Percentiles rank a stretch among this genome's conserved stretches.
phyloP scores from a whole-genome alignment of 768 basidiomycete species.

The Stropharia rugosoannulata region DNA sequence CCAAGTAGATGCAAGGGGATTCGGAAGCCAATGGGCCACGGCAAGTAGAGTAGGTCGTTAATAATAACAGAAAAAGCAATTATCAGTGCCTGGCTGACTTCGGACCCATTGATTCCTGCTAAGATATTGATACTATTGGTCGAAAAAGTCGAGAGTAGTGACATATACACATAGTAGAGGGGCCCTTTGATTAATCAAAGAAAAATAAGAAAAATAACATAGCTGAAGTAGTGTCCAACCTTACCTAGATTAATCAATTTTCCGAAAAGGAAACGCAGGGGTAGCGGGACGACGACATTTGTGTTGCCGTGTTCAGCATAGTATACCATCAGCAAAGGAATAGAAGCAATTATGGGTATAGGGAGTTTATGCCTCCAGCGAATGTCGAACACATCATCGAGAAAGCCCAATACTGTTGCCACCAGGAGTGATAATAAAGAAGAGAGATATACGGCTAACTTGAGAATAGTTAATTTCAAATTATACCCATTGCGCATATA shows the following conservation, averaged over 20 bases:
- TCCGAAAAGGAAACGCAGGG: constrained; percentile 70
- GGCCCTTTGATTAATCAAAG: constrained; percentile 54
- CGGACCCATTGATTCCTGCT: constrained; percentile 96
- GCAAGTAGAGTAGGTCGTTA: constrained; percentile 94
- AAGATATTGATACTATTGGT: constrained; percentile 99
- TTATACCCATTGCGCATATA: constrained; percentile 16
- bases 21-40: constrained; percentile 76
- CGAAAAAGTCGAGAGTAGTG: constrained; percentile 90
- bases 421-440: constrained; percentile 89
- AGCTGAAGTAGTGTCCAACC: constrained; percentile 16
- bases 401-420: constrained; percentile 91
- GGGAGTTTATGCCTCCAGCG: constrained; percentile 98
- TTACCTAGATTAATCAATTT: constrained; percentile 85
- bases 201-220: neutral
- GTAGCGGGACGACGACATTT: constrained; percentile 89
- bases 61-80: constrained; percentile 88
- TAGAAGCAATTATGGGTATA: constrained; percentile 92
- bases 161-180: constrained; percentile 96
- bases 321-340: constrained; percentile 95
- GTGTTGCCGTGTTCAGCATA: constrained; percentile 94
- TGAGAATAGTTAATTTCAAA: neutral
- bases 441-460: constrained; percentile 93
- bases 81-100: constrained; percentile 90
- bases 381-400: constrained; percentile 98
- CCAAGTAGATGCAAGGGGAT: constrained; percentile 73